Conservation (phyloP, 1,139 yeast species). For the Pneumocystis jirovecii region DNA sequence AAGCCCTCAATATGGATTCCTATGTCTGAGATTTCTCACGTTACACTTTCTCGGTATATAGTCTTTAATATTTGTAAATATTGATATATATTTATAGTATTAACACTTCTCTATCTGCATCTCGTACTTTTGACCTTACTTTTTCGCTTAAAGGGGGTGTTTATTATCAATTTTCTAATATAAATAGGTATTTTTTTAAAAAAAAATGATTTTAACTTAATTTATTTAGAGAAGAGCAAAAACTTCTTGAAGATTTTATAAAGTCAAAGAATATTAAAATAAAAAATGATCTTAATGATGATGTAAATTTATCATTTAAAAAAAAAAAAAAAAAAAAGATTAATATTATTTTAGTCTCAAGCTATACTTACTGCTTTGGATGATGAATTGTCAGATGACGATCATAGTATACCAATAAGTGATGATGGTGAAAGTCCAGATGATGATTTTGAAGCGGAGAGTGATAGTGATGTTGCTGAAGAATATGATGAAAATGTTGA, state of each 20-base stretch:
- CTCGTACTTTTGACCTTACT: conserved; percentile 87
- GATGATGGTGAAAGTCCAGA: conserved; percentile 25
- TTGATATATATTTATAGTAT: conserved; percentile 25
- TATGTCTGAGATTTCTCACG: conserved; percentile 56
- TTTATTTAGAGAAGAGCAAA: conserved; percentile 54
- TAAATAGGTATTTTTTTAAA: conserved; percentile 35
- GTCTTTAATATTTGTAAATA: neutral
- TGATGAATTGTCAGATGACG: conserved; percentile 40
- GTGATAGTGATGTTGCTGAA: conserved; percentile 62
- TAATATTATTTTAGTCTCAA: conserved; percentile 47
- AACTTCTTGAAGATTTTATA: conserved; percentile 57
- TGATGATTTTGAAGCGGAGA: conserved; percentile 17
- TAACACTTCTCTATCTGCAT: conserved; percentile 59
- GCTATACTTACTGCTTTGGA: conserved; percentile 27
- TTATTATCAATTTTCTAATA: conserved; percentile 74
- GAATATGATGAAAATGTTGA: conserved; percentile 68
- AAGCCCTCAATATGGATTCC: conserved; percentile 92
- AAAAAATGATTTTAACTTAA: neutral
- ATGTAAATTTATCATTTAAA: conserved; percentile 19
- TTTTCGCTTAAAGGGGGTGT: conserved; percentile 52
- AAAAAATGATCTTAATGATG: conserved; percentile 79
- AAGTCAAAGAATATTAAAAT: conserved; percentile 63
- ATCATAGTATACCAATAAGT: conserved; percentile 40
- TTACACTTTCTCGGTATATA: conserved; percentile 55
- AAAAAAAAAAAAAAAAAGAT: conserved; percentile 34